Evolutionary conservation across 306 rosid genomes (phyloP).

Genomic region (Malus fusca): DNA sequence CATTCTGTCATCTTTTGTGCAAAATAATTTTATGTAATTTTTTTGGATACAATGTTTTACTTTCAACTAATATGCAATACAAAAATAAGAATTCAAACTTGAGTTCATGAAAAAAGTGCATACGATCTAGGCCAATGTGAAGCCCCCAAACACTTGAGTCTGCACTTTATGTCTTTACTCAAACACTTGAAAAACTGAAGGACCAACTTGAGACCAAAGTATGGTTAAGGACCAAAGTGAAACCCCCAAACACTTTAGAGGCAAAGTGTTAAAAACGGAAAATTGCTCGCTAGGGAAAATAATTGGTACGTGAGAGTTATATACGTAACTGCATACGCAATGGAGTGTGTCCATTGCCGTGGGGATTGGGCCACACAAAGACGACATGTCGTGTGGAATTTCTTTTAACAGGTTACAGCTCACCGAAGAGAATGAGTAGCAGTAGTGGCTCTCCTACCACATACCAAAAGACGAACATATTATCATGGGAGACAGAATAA

Average conservation of each 20-base stretch:
- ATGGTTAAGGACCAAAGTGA: too few relatives aligned
- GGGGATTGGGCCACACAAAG: background rate
- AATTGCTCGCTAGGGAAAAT: background rate
- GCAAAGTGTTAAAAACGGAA: background rate
- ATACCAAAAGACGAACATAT: background rate
- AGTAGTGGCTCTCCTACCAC: background rate
- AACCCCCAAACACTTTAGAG: background rate
- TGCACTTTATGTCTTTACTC: too few relatives aligned
- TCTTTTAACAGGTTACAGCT: background rate
- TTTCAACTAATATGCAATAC: too few relatives aligned
- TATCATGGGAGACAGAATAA: background rate
- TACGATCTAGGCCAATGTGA: too few relatives aligned
- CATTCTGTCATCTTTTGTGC: too few relatives aligned
- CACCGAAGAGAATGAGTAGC: background rate
- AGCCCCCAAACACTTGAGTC: too few relatives aligned
- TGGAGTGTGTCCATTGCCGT: background rate
- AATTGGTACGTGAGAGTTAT: background rate
- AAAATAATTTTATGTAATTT: too few relatives aligned
- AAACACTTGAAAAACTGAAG: background rate
- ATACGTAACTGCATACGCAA: background rate
- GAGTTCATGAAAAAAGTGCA: too few relatives aligned
- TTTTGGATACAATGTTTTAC: too few relatives aligned
- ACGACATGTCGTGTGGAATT: background rate
- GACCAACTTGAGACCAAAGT: background rate
- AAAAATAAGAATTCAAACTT: too few relatives aligned